These are phyloP conservation scores for Eucalyptus marginata DNA, from an alignment of 345 rosid species.

Conservation along the genomic window DNA sequence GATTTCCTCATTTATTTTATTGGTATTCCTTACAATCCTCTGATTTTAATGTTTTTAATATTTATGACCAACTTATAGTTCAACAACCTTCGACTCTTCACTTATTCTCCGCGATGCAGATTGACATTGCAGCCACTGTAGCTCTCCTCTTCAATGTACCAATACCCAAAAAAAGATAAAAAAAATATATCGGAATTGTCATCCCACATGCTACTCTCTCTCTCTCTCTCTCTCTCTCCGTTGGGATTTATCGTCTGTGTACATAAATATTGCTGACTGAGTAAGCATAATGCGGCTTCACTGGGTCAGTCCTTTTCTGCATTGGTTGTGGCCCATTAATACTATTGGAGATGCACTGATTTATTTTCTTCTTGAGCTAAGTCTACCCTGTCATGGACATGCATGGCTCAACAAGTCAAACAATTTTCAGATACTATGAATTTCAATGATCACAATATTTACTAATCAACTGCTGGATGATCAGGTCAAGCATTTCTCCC, in stretches of 20 bases:
- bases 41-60: background rate
- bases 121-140: constrained; percentile 74
- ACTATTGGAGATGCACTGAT: background rate
- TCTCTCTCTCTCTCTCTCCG: background rate
- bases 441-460: background rate
- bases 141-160: constrained; percentile 85
- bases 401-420: background rate
- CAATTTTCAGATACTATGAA: background rate
- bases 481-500: background rate
- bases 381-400: background rate
- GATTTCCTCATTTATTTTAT: background rate
- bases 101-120: constrained; percentile 12
- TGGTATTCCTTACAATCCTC: background rate
- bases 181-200: constrained; percentile 72
- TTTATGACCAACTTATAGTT: background rate
- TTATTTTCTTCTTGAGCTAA: background rate
- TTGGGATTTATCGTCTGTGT: too few species aligned
- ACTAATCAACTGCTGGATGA: background rate
- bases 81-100: background rate
- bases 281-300: too few species aligned
- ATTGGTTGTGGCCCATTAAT: background rate
- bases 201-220: constrained; percentile 36
- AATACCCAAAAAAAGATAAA: constrained; percentile 34
- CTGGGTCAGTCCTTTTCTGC: too few species aligned
- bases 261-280: too few species aligned